These are phyloP conservation scores for Cochlearia excelsa DNA, from an alignment of 345 rosid genomes.

Conservation along the genomic window DNA sequence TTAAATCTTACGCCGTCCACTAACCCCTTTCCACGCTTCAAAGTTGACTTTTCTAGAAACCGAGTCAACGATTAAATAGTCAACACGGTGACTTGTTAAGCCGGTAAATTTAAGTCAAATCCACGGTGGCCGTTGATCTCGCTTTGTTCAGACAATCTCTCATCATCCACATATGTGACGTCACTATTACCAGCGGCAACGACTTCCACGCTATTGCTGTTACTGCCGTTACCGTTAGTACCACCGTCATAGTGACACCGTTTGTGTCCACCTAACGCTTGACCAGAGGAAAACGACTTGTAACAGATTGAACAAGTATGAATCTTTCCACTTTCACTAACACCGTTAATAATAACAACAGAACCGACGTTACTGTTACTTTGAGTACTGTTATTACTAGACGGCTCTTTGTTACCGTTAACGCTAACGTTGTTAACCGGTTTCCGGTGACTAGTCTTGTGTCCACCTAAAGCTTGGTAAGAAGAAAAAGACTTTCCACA, in stretches of 20 bases:
- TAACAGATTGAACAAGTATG: conserved; percentile 66
- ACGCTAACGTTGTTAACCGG: conserved; percentile 18
- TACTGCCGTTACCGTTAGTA: conserved; percentile 21
- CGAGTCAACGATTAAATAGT: conserved; percentile 29
- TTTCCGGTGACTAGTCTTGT: conserved; percentile 90
- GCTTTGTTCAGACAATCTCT: conserved; percentile 31
- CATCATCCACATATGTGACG: conserved; percentile 27
- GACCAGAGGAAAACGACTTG: conserved; percentile 68
- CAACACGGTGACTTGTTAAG: conserved; percentile 35
- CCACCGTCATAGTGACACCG: conserved; percentile 70
- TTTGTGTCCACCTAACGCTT: conserved; percentile 81
- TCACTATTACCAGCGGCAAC: conserved; percentile 24
- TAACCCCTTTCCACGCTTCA: conserved; percentile 10
- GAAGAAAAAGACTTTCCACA: conserved; percentile 72
- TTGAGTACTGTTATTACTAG: conserved; percentile 21
- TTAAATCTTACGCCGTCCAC: conserved; percentile 29
- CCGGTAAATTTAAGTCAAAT: conserved; percentile 69
- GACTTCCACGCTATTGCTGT: conserved; percentile 25
- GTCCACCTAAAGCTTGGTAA: conserved; percentile 92
- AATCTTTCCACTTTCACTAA: conserved; percentile 36
- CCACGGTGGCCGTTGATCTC: conserved; percentile 39
- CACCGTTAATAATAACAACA: conserved; percentile 22
- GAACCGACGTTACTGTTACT: conserved; percentile 25
- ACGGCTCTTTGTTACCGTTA: conserved; percentile 33
- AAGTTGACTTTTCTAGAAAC: conserved; percentile 27